Percentiles rank a stretch among this genome's conserved stretches.
Evolutionary conservation across 1,284 basidiomycete species (phyloP).

Genomic region (Cutaneotrichosporon mucoides): DNA sequence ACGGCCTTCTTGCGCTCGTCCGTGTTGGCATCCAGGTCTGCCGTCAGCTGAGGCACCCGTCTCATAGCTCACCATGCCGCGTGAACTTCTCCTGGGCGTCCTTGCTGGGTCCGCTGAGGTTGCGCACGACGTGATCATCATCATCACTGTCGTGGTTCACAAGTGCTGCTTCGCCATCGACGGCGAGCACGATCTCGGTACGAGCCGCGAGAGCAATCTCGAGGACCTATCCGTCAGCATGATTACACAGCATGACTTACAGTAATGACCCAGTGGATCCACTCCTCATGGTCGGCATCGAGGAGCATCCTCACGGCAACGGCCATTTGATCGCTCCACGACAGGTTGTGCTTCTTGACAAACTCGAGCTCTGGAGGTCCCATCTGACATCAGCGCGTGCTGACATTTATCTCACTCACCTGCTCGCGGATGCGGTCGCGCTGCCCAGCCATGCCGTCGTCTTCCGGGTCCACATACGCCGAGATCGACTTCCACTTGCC

Average conservation of each 20-base stretch:
- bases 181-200: slow-evolving; percentile 64
- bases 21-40: slow-evolving; percentile 69
- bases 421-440: slow-evolving; percentile 47
- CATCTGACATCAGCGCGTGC: slow-evolving; percentile 30
- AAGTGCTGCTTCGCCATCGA: slow-evolving; percentile 54
- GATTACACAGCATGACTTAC: slow-evolving; percentile 51
- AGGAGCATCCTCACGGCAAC: slow-evolving; percentile 72
- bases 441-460: slow-evolving; percentile 52
- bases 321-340: slow-evolving; percentile 81
- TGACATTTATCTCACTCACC: slow-evolving; percentile 26
- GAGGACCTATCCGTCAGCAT: slow-evolving; percentile 57
- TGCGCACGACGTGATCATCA: slow-evolving; percentile 34
- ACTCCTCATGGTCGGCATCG: slow-evolving; percentile 60
- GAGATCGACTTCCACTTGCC: slow-evolving; percentile 79
- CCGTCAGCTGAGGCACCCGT: not conserved
- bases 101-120: slow-evolving; percentile 56
- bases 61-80: slow-evolving; percentile 72
- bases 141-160: slow-evolving; percentile 50
- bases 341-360: slow-evolving; percentile 68
- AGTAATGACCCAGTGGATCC: slow-evolving; percentile 75
- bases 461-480: slow-evolving; percentile 51
- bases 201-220: slow-evolving; percentile 63
- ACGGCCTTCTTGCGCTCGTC: slow-evolving; percentile 71
- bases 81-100: slow-evolving; percentile 68
- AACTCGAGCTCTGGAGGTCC: slow-evolving; percentile 65